A percentile compares a stretch with the other conserved stretches of the same genome.
These are phyloP conservation scores for Colletotrichum gloeosporioides DNA, from an alignment of 2,329 filamentous ascomycete species.

Conservation along the genomic window DNA sequence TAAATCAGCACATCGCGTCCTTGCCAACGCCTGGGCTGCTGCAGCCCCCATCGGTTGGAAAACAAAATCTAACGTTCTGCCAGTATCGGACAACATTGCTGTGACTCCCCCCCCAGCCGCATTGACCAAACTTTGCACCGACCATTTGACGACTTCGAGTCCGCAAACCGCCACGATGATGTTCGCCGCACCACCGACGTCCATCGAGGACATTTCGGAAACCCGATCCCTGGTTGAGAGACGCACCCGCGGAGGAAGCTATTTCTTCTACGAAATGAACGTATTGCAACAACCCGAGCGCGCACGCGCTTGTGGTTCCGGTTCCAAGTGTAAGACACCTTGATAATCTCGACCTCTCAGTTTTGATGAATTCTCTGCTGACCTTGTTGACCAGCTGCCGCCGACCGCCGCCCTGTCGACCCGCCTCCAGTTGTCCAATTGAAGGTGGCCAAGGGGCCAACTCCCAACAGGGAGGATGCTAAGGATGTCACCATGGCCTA, in stretches of 20 bases:
- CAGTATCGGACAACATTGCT: neutral
- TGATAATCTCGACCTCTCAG: constrained; percentile 17
- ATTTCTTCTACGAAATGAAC: constrained; percentile 79
- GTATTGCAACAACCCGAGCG: constrained; percentile 95
- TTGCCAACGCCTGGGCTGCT: neutral
- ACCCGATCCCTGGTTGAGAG: neutral
- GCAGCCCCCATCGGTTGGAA: neutral
- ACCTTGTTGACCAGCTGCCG: constrained; percentile 62
- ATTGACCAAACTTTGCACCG: neutral
- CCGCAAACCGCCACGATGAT: neutral
- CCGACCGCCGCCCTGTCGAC: constrained; percentile 90
- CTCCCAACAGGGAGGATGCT: constrained; percentile 55
- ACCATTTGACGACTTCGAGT: neutral
- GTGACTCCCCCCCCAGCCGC: neutral
- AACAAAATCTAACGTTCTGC: neutral
- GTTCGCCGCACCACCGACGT: neutral
- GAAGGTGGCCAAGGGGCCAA: constrained; percentile 77
- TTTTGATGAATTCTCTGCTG: constrained; percentile 20
- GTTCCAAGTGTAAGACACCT: constrained; percentile 80
- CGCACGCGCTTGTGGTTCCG: constrained; percentile 92
- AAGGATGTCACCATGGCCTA: constrained; percentile 86
- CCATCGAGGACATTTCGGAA: neutral
- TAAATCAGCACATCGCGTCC: neutral
- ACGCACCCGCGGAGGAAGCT: constrained; percentile 74
- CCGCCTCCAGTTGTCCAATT: constrained; percentile 94